A percentile compares a stretch with the other conserved stretches of the same genome.
These are phyloP conservation scores for Colletotrichum euphorbiae DNA, from an alignment of 2,329 filamentous ascomycete species.

Conservation along the genomic window DNA sequence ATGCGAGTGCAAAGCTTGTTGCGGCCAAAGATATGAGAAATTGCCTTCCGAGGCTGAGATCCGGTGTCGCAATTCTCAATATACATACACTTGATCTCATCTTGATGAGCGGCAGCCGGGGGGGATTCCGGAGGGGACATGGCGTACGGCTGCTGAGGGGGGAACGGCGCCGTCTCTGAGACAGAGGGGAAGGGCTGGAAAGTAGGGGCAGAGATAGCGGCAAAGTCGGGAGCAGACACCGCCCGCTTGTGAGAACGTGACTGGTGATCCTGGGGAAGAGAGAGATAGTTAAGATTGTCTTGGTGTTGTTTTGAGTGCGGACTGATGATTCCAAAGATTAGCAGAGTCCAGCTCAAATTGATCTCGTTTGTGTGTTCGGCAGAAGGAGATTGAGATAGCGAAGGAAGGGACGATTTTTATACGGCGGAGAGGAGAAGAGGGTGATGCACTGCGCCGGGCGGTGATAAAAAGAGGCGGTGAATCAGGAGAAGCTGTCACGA, in stretches of 20 bases:
- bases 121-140: conserved; percentile 32
- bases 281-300: conserved; percentile 36
- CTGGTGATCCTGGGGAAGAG: conserved; percentile 38
- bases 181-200: conserved; percentile 41
- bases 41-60: conserved; percentile 76
- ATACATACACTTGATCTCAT: conserved; percentile 61
- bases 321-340: conserved; percentile 20
- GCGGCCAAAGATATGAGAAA: conserved; percentile 84
- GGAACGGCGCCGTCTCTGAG: conserved; percentile 33
- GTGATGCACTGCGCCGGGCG: not conserved
- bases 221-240: conserved; percentile 61
- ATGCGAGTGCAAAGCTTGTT: conserved; percentile 82
- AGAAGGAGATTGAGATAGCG: not conserved
- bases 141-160: conserved; percentile 40
- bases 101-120: conserved; percentile 26
- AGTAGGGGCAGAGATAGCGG: conserved; percentile 43
- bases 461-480: conserved; percentile 3
- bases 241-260: conserved; percentile 59
- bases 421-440: not conserved
- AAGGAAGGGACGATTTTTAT: conserved; percentile 5
- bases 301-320: conserved; percentile 38
- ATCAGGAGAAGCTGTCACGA: not conserved
- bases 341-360: conserved; percentile 28
- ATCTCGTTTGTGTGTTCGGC: not conserved
- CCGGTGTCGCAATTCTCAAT: conserved; percentile 68